Evolutionary conservation across 768 basidiomycete species (phyloP).

Genomic region (Psilocybe tampanensis): DNA sequence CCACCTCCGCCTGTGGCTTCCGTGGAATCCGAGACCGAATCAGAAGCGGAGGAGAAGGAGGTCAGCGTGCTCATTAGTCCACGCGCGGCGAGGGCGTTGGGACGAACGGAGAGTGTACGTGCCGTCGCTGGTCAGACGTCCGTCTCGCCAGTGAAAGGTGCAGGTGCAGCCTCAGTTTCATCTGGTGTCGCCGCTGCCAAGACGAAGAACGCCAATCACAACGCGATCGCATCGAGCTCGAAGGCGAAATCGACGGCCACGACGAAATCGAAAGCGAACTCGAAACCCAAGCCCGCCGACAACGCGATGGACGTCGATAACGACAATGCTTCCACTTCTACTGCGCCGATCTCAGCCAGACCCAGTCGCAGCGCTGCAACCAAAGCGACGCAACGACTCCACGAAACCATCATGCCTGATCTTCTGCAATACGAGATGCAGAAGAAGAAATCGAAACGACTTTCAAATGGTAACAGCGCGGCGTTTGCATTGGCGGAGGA

Average conservation of each 20-base stretch:
- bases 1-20: not conserved
- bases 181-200: slow-evolving; percentile 7
- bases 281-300: not conserved
- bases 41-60: slow-evolving; percentile 22
- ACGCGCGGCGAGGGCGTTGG: slow-evolving; percentile 8
- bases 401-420: slow-evolving; percentile 79
- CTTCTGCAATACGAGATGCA: slow-evolving; percentile 70
- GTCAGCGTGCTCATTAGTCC: slow-evolving; percentile 18
- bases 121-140: slow-evolving; percentile 25
- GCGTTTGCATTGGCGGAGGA: slow-evolving; percentile 17
- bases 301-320: slow-evolving; percentile 13
- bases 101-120: slow-evolving; percentile 29
- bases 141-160: slow-evolving; percentile 6
- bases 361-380: slow-evolving; percentile 40
- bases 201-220: not conserved
- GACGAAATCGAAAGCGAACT: not conserved
- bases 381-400: slow-evolving; percentile 52
- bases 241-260: not conserved
- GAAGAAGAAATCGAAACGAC: slow-evolving; percentile 39
- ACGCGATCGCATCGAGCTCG: not conserved
- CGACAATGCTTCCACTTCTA: slow-evolving; percentile 8
- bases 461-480: slow-evolving; percentile 20
- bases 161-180: slow-evolving; percentile 5
- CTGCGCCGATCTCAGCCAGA: slow-evolving; percentile 3
- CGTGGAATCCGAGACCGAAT: slow-evolving; percentile 6